Evolutionary conservation across 2,329 filamentous ascomycete species (phyloP).

Genomic region (Herpotrichia juniperi): DNA sequence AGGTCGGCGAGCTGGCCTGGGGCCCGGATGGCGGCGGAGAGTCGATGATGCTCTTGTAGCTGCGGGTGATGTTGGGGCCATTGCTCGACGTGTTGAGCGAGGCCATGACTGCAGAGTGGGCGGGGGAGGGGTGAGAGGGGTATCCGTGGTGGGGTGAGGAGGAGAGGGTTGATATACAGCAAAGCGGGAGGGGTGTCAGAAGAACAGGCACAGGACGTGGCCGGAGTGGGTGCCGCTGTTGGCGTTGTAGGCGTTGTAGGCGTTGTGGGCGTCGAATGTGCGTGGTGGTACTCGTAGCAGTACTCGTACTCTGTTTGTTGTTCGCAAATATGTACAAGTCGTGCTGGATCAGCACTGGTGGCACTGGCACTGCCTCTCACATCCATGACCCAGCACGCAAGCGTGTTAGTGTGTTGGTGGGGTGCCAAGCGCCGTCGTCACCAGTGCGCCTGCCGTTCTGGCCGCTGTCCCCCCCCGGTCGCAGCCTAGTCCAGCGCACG

Average conservation of each 20-base stretch:
- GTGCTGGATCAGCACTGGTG: too few species aligned
- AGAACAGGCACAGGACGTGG: neutral
- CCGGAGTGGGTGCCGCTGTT: too few species aligned
- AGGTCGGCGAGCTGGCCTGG: conserved; percentile 74
- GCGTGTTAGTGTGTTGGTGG: too few species aligned
- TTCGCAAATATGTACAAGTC: too few species aligned
- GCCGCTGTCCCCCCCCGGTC: conserved; percentile 1
- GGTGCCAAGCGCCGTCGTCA: conserved; percentile 6
- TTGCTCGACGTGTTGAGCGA: conserved; percentile 63
- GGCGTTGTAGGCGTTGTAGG: too few species aligned
- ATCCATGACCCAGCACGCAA: neutral
- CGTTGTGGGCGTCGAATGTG: neutral
- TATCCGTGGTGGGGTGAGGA: conserved; percentile 8
- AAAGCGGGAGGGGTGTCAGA: conserved; percentile 3
- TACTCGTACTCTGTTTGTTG: neutral
- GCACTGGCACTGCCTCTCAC: neutral
- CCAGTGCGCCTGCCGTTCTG: neutral
- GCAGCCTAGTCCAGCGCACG: too few species aligned
- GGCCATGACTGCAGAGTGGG: conserved; percentile 69
- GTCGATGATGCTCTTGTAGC: conserved; percentile 71
- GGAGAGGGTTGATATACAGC: conserved; percentile 7
- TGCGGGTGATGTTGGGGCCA: conserved; percentile 59
- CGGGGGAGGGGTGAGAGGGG: conserved; percentile 7
- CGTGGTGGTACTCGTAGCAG: neutral
- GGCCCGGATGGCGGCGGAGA: conserved; percentile 61